phyloP scores from a whole-genome alignment of 1,139 yeast genomes.

The Nakaseomyces uthaithaninus region DNA sequence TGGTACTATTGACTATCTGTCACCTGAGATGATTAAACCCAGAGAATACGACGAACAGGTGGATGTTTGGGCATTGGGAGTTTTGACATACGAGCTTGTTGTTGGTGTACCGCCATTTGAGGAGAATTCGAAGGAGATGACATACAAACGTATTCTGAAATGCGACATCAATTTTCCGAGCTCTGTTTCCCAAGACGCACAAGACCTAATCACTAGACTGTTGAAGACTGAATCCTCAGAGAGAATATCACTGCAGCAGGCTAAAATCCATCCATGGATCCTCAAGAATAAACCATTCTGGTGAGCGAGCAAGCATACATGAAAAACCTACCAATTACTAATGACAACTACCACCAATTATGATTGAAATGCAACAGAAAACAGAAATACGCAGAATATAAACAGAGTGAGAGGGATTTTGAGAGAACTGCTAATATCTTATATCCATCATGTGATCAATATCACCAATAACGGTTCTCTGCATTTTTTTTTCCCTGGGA shows the following conservation, averaged over 20 bases:
- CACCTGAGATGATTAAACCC: constrained; percentile 92
- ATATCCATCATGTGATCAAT: too few relatives aligned
- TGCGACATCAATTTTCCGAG: constrained; percentile 71
- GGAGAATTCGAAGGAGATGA: constrained; percentile 60
- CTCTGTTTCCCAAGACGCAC: constrained; percentile 64
- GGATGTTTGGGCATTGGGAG: constrained; percentile 91
- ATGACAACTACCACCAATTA: too few relatives aligned
- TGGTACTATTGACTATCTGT: constrained; percentile 88
- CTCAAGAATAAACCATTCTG: constrained; percentile 49
- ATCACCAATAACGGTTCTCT: too few relatives aligned
- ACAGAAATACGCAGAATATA: too few relatives aligned
- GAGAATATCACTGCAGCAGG: constrained; percentile 55
- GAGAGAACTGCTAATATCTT: too few relatives aligned
- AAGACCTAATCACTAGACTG: constrained; percentile 53
- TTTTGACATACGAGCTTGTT: constrained; percentile 73
- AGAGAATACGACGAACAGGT: constrained; percentile 71
- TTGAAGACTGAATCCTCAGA: constrained; percentile 62
- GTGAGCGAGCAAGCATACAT: constrained; percentile 20
- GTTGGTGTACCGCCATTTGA: constrained; percentile 93
- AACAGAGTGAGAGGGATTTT: too few relatives aligned
- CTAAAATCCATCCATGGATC: constrained; percentile 81
- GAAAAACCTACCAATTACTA: not conserved
- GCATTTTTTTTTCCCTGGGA: too few relatives aligned
- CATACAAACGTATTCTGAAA: constrained; percentile 68
- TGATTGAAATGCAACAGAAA: too few relatives aligned